phyloP scores from a whole-genome alignment of 2,329 filamentous ascomycete species.

The Sclerotinia nivalis region DNA sequence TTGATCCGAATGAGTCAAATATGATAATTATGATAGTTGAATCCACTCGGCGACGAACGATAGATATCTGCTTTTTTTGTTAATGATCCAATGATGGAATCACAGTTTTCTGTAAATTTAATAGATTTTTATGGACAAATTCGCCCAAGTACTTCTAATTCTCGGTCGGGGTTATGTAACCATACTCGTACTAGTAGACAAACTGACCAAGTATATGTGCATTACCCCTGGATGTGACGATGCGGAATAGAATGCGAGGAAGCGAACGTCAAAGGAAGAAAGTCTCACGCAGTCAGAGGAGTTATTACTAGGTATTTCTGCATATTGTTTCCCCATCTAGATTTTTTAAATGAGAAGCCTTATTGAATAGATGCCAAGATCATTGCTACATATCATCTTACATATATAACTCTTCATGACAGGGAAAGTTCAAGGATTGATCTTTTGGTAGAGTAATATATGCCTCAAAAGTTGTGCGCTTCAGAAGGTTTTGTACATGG shows the following conservation, averaged over 20 bases:
- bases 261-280: background rate
- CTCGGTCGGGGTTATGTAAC: background rate
- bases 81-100: background rate
- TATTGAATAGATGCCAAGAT: background rate
- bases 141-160: background rate
- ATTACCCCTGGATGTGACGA: slow-evolving; percentile 7
- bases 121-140: background rate
- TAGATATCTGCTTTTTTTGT: background rate
- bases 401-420: background rate
- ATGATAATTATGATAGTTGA: background rate
- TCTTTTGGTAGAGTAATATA: slow-evolving; percentile 14
- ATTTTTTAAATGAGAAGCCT: background rate
- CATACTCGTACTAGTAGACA: background rate
- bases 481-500: background rate
- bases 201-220: background rate
- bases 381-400: background rate
- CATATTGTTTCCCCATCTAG: background rate
- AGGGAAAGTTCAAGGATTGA: slow-evolving; percentile 3
- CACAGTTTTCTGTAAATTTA: background rate
- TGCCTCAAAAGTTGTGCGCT: slow-evolving; percentile 5
- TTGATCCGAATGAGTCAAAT: background rate
- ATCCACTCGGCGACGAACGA: background rate
- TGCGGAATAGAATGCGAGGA: background rate
- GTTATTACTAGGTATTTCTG: background rate
- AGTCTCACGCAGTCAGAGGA: too few species aligned